Base-by-base conservation (phyloP, 345 rosid genomes). In the Murraya paniculata region DNA sequence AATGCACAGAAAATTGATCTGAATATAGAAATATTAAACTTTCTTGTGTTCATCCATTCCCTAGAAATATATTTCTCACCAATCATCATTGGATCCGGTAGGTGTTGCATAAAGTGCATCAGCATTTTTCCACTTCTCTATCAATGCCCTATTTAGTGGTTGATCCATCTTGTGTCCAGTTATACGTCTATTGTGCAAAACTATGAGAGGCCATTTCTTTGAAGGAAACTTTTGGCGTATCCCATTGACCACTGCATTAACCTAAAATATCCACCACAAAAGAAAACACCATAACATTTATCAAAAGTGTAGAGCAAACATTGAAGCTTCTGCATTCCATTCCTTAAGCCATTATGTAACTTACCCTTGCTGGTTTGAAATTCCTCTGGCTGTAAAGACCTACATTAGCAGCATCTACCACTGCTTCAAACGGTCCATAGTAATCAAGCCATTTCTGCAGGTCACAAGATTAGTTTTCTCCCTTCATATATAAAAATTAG, bases 71-170 rank as follows among this genome's bases (percentile, higher is more conserved):
- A 71, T 61, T 68, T 80, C 92, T 86, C 80, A 91, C 96, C 93
- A 91, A 77, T 91, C 93, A 68, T 90, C 96, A 81, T 90, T 90
- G 64, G 93, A 91, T 81, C 93, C 93, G 9, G 90, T 85, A n/a
- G 93, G 92, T 5, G 91, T 87, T 72, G 86, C 83, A 83, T 90
- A 91, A 14, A 90, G 88, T 9, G 93, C 92, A 78, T 86, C 91
- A 13, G 89, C 90, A 71, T 79, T 86, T 78, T 74, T 84, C 93
- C 96, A 91, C 84, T 87, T 91, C 50, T 91, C 92, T 48, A 86
- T 28, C 68, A 88, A 53, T 59, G 82, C 72, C 74, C 82, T 87
- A 65, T 88, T 82, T 24, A 64, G 84, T 3, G 87, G 88, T 70
- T 76, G 75, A 16, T 84, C 79, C 88, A 84, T 86, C 85, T 87